These are phyloP conservation scores for Eustoma russellianum DNA, from an alignment of 257 asterid species.

Conservation along the genomic window DNA sequence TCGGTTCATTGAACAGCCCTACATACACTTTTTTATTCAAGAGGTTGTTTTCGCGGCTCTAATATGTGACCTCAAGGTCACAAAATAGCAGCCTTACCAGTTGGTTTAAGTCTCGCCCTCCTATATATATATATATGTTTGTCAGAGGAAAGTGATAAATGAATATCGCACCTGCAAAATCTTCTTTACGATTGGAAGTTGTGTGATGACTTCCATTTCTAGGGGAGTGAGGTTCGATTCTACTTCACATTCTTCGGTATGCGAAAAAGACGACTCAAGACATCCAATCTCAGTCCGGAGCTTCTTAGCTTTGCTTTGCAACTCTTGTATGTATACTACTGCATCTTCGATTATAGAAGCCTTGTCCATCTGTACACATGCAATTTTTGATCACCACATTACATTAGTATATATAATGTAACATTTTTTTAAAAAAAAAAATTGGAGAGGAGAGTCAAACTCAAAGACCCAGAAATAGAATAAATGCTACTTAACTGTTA, in stretches of 20 bases:
- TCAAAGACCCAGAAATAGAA: no score
- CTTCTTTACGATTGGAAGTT: conserved; percentile 34
- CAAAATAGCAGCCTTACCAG: no score
- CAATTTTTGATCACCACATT: background rate
- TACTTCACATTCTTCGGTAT: conserved; percentile 11
- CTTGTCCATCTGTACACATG: conserved; percentile 62
- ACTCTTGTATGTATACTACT: conserved; percentile 45
- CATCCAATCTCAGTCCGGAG: conserved; percentile 46
- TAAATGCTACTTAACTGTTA: no score
- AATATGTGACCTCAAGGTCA: no score
- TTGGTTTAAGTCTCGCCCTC: no score
- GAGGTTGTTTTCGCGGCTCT: no score
- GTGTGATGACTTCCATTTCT: conserved; percentile 6
- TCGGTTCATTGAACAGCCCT: no score
- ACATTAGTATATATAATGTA: background rate
- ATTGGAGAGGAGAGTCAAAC: no score
- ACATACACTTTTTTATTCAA: no score
- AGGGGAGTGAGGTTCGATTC: conserved; percentile 14
- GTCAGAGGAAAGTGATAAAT: no score
- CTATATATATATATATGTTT: no score
- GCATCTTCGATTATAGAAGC: conserved; percentile 86
- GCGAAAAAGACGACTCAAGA: conserved; percentile 28
- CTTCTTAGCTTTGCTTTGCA: conserved; percentile 51
- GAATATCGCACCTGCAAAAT: conserved; percentile 39
- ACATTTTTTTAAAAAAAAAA: no score